Percentiles rank a stretch among this genome's conserved stretches.
Evolutionary conservation across 2,329 filamentous ascomycete genomes (phyloP).

Genomic region (Colletotrichum spaethianum): DNA sequence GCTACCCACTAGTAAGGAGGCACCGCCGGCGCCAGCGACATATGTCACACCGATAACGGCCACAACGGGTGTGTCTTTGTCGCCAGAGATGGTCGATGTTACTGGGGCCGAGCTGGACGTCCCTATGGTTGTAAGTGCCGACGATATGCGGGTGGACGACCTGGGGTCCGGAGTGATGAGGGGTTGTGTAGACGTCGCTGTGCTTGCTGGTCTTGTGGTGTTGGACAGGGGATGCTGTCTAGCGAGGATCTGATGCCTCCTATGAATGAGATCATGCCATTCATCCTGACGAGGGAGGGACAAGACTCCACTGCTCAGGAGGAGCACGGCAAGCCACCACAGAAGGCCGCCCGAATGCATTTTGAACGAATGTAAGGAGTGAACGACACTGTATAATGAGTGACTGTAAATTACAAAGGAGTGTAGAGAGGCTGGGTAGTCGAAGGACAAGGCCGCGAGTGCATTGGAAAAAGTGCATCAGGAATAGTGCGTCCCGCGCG

Average conservation of each 20-base stretch:
- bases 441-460: not conserved
- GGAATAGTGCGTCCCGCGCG: not conserved
- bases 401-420: not conserved
- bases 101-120: conserved; percentile 2
- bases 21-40: conserved; percentile 8
- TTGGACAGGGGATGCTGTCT: conserved; percentile 14
- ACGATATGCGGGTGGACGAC: conserved; percentile 4
- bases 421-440: not conserved
- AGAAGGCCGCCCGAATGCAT: conserved; percentile 1
- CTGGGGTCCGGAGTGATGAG: conserved; percentile 7
- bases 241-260: not conserved
- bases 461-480: not conserved
- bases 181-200: not conserved
- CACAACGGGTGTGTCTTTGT: not conserved
- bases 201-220: not conserved
- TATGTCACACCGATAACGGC: conserved; percentile 23
- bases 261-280: not conserved
- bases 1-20: conserved; percentile 3
- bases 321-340: not conserved
- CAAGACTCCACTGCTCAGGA: not conserved
- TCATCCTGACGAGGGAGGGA: not conserved
- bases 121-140: conserved; percentile 2
- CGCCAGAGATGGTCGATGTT: conserved; percentile 4
- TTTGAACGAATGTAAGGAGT: not conserved
- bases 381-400: not conserved